Conservation (phyloP, 371 early-diverging fungal species). For the Mucor indicus region DNA sequence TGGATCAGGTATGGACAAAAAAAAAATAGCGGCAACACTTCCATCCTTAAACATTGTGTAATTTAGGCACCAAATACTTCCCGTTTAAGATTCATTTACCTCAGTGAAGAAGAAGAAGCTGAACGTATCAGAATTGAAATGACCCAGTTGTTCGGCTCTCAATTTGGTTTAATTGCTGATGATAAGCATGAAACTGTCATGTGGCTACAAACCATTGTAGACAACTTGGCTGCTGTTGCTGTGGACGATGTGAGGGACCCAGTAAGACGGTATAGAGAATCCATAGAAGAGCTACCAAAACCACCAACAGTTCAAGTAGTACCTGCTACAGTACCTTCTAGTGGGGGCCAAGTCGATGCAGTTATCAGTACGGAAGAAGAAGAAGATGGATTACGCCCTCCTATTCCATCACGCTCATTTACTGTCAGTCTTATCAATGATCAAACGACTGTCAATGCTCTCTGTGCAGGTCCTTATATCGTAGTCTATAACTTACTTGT, state of each 20-base stretch:
- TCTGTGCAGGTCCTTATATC: slow-evolving; percentile 38
- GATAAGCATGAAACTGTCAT: slow-evolving; percentile 28
- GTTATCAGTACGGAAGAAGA: neutral
- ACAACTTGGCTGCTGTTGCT: slow-evolving; percentile 35
- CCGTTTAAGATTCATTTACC: slow-evolving; percentile 51
- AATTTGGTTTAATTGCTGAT: slow-evolving; percentile 29
- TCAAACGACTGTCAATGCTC: slow-evolving; percentile 39
- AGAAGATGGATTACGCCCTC: slow-evolving; percentile 1
- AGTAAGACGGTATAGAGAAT: slow-evolving; percentile 24
- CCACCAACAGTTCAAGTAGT: neutral
- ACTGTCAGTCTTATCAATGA: slow-evolving; percentile 38
- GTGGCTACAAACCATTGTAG: slow-evolving; percentile 41
- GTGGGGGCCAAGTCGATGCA: slow-evolving; percentile 1
- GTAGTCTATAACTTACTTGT: slow-evolving; percentile 49
- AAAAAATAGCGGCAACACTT: neutral
- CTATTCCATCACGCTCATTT: slow-evolving; percentile 16
- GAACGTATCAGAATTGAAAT: slow-evolving; percentile 35
- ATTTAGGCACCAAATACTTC: slow-evolving; percentile 56
- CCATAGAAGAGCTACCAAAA: slow-evolving; percentile 1
- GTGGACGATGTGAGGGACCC: slow-evolving; percentile 44
- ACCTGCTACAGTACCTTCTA: neutral
- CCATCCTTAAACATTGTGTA: neutral
- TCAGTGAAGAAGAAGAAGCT: slow-evolving; percentile 53
- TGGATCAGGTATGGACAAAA: slow-evolving; percentile 33
- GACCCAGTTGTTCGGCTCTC: slow-evolving; percentile 23